Percentiles rank a stretch among this genome's conserved stretches.
These are phyloP conservation scores for Lentinus tigrinus DNA, from an alignment of 768 basidiomycete species.

Conservation along the genomic window DNA sequence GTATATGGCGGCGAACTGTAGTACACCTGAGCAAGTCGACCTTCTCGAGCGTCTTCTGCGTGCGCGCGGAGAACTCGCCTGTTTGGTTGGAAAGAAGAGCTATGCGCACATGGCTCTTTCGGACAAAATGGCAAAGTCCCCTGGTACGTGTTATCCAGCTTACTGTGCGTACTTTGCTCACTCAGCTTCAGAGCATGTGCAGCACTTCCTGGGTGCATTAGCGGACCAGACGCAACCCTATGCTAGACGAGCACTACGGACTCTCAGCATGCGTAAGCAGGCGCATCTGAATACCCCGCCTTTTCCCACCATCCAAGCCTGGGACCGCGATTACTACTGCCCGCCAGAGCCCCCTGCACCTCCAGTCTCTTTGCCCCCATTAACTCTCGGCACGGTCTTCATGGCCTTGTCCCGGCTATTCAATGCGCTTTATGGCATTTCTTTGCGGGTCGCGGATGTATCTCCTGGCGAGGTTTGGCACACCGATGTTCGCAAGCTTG, in stretches of 20 bases:
- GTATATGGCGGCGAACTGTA: conserved; percentile 81
- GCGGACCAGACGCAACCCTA: conserved; percentile 78
- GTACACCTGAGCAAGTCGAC: conserved; percentile 69
- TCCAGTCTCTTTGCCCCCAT: conserved; percentile 65
- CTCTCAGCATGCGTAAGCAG: conserved; percentile 71
- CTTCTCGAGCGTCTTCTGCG: conserved; percentile 74
- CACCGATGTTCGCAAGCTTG: conserved; percentile 81
- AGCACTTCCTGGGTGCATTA: conserved; percentile 79
- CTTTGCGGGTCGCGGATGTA: conserved; percentile 67
- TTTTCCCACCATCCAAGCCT: conserved; percentile 77
- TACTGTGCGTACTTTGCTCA: background rate
- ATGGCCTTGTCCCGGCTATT: conserved; percentile 91
- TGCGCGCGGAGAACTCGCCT: conserved; percentile 80
- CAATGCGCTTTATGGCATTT: conserved; percentile 82
- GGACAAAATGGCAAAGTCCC: conserved; percentile 97
- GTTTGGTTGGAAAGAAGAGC: conserved; percentile 79
- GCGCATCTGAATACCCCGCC: conserved; percentile 57
- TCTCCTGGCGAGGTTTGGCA: conserved; percentile 88
- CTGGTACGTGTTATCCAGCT: conserved; percentile 52
- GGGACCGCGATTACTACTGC: conserved; percentile 96
- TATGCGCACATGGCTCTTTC: conserved; percentile 84
- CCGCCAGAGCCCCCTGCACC: conserved; percentile 76
- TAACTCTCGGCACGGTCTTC: conserved; percentile 89
- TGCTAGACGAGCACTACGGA: conserved; percentile 70
- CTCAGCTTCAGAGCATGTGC: conserved; percentile 67